Evolutionary conservation across 768 basidiomycete species (phyloP), one percentile per base, ranked within the genome.

Genomic region (Serendipita sp.): DNA sequence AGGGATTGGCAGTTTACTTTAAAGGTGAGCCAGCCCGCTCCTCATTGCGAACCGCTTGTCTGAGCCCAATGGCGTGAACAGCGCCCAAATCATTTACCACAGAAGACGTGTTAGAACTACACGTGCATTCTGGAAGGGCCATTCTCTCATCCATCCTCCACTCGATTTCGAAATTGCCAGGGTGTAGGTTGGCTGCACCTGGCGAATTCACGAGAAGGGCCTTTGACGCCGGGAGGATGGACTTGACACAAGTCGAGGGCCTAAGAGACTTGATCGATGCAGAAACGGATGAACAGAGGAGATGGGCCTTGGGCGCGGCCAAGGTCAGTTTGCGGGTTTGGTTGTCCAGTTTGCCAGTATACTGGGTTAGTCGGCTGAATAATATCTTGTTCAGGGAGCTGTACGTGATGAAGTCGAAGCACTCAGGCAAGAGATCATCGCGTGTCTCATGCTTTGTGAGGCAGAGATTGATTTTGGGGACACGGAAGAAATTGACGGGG

Each of bases 391-490:
- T 2, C 68, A 93, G 89, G 92, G 92, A 44, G 71, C 75, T 16
- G 79, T 81, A 35, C 77, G 81, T 58, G 75, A 76, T 8, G 79
- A 80, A 60, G 86, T 87, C 66, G 84, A 89, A 56, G 71, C 78
- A 3, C 73, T 95, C 58, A 77, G 92, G 63, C 73, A 73, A 4
- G 79, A 83, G 11, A 84, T 90, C 16, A 81, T 95, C 28, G 77
- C 81, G 34, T 87, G 86, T 60, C 80, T 92, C 24, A 84, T 92
- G 10, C 80, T 84, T 67, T 78, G 91, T 3, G 93, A 96, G 73
- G 93, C 92, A 0, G 75, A 94, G 18, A 93, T 96, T 64, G 92
- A 95, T 72, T 96, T 94, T 73, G 90, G 90, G 3, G 92, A 96
- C 74, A 88, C 86, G 13, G 92, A 94, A 70, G 88, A 90, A 41